Evolutionary conservation across 805 yeast genomes (phyloP), one percentile per base, ranked within the genome.

Genomic region (Saccharomycopsis malanga): DNA sequence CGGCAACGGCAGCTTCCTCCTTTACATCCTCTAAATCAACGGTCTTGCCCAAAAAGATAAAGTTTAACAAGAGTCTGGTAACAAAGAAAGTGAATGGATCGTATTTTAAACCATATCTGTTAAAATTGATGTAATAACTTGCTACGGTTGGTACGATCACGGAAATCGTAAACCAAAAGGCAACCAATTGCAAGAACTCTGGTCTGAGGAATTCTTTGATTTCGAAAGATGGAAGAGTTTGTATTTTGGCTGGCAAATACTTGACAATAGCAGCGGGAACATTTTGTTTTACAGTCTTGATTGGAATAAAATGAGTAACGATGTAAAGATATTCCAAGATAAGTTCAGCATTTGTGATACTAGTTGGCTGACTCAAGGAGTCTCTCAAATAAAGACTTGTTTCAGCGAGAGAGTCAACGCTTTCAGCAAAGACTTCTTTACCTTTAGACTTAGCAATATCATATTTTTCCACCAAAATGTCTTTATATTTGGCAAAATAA

Each of bases 31-130:
- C 57, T 34, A 60, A 55, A 29, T 61, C 53, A 27, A 61, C 58
- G 37, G 54, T 32, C 21, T 57, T 55, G 3, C 57, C 54, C 34
- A 59, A 48, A 49, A 70, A 56, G 49, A 66, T 59, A 59, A 67
- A 70, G 52, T 68, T 66, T 22, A 71, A 52, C 51, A 76, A 56
- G 25, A 72, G 59, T 58, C 77, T 76, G 44, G 67, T 52, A 54
- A 78, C 60, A 48, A 73, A 72, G 60, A 73, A 77, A 42, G 71
- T 63, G 53, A 78, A 69, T 36, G 84, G 83, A 59, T 79, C 85
- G 60, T 59, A 70, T 15, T 25, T 43, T 14, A 12, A 10, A 18
- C 39, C 41, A 23, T 27, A 17, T 15, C 51, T 51, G 34, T 56
- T 54, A 35, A 62, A 62, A 52, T 62, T 62, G 45, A 62, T 50